Percentiles rank a stretch among this genome's conserved stretches.
Evolutionary conservation across 1,284 basidiomycete species (phyloP).

Genomic region (Fomitopsis betulina): DNA sequence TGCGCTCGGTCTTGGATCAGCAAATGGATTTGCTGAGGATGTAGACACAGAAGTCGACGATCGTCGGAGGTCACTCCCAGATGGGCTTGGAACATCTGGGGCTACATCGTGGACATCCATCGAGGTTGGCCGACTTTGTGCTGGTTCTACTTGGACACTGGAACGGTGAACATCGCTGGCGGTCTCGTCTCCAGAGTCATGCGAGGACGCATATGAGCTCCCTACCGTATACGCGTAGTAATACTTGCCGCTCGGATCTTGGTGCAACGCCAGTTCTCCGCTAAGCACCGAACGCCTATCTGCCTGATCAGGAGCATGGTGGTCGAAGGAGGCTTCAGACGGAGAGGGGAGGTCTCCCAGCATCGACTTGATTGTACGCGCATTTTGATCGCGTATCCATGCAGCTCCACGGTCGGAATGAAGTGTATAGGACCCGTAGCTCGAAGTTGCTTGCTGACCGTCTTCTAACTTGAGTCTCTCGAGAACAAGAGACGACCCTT

Average conservation of each 20-base stretch:
- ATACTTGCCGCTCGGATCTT: conserved; percentile 63
- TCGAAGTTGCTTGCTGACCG: conserved; percentile 37
- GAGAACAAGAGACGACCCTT: conserved; percentile 44
- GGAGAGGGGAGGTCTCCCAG: conserved; percentile 57
- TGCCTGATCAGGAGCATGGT: conserved; percentile 25
- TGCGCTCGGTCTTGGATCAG: conserved; percentile 20
- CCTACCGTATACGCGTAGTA: conserved; percentile 68
- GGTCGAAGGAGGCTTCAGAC: conserved; percentile 46
- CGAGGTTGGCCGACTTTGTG: conserved; percentile 44
- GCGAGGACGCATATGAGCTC: conserved; percentile 41
- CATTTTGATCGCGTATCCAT: conserved; percentile 82
- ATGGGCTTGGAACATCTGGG: conserved; percentile 32
- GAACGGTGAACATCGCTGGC: conserved; percentile 27
- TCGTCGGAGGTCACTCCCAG: conserved; percentile 4
- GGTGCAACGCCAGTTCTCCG: conserved; percentile 61
- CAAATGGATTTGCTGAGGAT: conserved; percentile 16
- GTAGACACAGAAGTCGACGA: conserved; percentile 8
- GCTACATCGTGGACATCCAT: conserved; percentile 60
- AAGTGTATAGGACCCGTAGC: conserved; percentile 38
- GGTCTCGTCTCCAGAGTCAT: conserved; percentile 51
- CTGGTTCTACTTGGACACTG: conserved; percentile 15
- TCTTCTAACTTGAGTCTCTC: conserved; percentile 53
- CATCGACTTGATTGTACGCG: conserved; percentile 53
- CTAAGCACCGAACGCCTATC: conserved; percentile 33
- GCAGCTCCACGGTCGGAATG: conserved; percentile 64